phyloP scores from a whole-genome alignment of 1,284 basidiomycete genomes.

The Stereum hirsutum region DNA sequence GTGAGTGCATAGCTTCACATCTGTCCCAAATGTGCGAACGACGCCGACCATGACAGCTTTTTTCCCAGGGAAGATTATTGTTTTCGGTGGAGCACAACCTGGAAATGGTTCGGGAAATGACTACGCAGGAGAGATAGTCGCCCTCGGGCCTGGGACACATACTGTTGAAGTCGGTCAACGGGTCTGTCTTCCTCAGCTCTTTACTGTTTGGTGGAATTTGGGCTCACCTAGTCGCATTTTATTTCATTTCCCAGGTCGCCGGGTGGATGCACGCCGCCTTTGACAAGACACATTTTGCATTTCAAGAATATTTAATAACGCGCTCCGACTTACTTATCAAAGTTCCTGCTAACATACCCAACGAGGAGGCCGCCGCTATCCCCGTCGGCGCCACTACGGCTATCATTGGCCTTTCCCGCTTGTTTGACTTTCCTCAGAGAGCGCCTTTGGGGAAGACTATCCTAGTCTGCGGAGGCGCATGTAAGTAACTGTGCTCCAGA shows the following conservation, averaged over 20 bases:
- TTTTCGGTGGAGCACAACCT: background rate
- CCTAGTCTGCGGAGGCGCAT: constrained; percentile 1
- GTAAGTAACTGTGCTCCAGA: background rate
- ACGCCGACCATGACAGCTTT: background rate
- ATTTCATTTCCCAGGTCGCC: background rate
- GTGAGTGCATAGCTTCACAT: constrained; percentile 8
- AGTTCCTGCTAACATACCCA: background rate
- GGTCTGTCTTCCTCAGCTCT: background rate
- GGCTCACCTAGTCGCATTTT: no score
- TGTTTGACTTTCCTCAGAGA: background rate
- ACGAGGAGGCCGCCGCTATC: background rate
- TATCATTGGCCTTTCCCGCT: background rate
- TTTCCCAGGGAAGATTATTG: background rate
- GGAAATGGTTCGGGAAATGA: background rate
- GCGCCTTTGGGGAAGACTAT: background rate
- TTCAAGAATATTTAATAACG: background rate
- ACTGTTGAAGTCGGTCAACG: background rate
- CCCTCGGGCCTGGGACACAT: background rate
- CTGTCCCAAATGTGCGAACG: no score
- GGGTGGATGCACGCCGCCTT: background rate
- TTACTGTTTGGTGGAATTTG: background rate
- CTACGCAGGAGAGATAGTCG: background rate
- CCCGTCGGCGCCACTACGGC: background rate
- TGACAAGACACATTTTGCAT: background rate
- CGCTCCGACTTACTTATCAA: background rate